Evolutionary conservation across 2,329 filamentous ascomycete species (phyloP).

Genomic region (Diplodia mutila): DNA sequence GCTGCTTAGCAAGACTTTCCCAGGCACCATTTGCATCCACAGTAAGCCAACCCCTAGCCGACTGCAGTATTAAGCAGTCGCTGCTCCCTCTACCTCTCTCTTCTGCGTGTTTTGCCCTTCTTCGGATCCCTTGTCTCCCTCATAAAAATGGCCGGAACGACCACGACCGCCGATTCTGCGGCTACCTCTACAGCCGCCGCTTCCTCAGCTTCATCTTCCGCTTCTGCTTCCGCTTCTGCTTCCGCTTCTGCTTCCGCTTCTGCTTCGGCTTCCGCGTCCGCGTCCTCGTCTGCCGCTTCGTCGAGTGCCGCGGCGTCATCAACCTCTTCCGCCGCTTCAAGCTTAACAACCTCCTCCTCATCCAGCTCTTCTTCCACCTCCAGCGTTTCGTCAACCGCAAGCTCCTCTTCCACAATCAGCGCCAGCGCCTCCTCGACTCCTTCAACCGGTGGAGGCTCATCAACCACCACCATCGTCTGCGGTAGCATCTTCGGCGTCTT

Average conservation of each 20-base stretch:
- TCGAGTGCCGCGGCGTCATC: background rate
- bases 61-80: slow-evolving; percentile 4
- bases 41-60: background rate
- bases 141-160: slow-evolving; percentile 3
- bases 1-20: background rate
- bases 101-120: background rate
- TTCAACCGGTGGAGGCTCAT: background rate
- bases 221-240: background rate
- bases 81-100: background rate
- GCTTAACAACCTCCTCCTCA: background rate
- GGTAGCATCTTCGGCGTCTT: slow-evolving; percentile 18
- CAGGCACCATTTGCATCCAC: background rate
- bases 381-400: background rate
- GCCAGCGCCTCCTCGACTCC: background rate
- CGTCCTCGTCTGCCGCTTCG: background rate
- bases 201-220: background rate
- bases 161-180: background rate
- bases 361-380: background rate
- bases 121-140: background rate
- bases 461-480: slow-evolving; percentile 11
- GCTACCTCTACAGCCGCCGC: background rate
- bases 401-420: slow-evolving; percentile 2
- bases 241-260: background rate
- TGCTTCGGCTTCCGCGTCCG: background rate
- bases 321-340: background rate